Evolutionary conservation across 768 basidiomycete genomes (phyloP).

Genomic region (Trametes cingulata): DNA sequence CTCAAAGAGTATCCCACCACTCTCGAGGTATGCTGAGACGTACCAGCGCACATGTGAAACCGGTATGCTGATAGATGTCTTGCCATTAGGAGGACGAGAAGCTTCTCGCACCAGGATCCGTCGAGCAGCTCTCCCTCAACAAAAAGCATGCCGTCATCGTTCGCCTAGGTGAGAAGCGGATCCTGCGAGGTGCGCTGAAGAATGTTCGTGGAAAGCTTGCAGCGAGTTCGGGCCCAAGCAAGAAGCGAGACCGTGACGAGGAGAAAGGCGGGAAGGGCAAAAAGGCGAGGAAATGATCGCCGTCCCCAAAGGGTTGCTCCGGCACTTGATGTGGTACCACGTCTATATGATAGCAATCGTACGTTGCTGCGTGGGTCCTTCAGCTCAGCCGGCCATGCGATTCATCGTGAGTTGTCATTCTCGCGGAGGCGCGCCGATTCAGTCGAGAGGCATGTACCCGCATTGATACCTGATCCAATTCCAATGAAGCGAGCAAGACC

Average conservation of each 20-base stretch:
- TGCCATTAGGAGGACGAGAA: conserved; percentile 48
- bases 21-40: conserved; percentile 50
- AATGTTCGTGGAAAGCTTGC: conserved; percentile 2
- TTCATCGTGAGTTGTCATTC: no score
- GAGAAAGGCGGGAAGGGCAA: conserved; percentile 19
- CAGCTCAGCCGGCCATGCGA: no score
- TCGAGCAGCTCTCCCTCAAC: conserved; percentile 40
- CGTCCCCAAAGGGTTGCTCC: no score
- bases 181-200: conserved; percentile 43
- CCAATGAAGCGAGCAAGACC: no score
- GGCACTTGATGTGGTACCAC: no score
- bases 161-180: conserved; percentile 77
- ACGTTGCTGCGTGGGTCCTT: no score
- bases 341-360: no score
- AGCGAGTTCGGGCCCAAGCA: background rate
- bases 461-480: no score
- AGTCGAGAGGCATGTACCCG: no score
- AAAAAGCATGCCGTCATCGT: conserved; percentile 68
- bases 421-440: no score
- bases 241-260: conserved; percentile 20
- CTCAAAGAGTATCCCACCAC: conserved; percentile 57
- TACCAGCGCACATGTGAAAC: background rate
- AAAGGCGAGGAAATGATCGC: conserved; percentile 10
- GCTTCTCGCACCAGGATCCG: conserved; percentile 34
- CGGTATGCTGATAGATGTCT: background rate